Base-by-base conservation (phyloP, 2,329 filamentous ascomycete species). In the Pleomassaria siparia region DNA sequence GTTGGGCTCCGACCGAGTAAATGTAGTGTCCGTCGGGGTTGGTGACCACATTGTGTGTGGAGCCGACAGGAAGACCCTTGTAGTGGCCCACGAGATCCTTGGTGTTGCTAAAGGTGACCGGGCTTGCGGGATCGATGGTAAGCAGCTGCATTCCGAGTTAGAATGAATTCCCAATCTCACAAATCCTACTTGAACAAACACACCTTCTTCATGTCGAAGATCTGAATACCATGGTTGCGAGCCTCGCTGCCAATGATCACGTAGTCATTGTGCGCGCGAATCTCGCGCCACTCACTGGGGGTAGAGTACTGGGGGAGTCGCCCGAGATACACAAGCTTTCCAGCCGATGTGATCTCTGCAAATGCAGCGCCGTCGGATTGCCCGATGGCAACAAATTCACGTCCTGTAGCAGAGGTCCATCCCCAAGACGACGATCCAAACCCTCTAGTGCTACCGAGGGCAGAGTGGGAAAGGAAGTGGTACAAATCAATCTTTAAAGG, bases 181-280 rank as follows among this genome's bases (percentile, higher is more conserved):
- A 16, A 21, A 20, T 10, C 9, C 3, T 22, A 25, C 6, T 18
- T 16, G 32, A 13, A 16, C 5, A 16, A 21, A 43, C 46, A 4
- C 35, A 54, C 47, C 48, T 69, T 83, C 57, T 72, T 76, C 78
- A 84, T 76, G 66, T 85, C 82, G 58, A 85, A 85, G 66, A 85
- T 76, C 66, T 85, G 82, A 39, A 85, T 76, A 26, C 79, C 78
- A 64, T 85, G 82, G 55, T 72, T 58, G 46, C 42, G 46, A 33
- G 67, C 67, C 45, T 71, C 69, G 22, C 59, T 64, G 8, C 74
- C 74, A 42, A 76, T 74, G 49, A 75, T 66, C 62, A 74, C 68
- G 49, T 72, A 69, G 53, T 75, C 66, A 40, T 73, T 73, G 52
- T 72, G 72, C 3, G 62, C 69, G 15, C 74, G 68, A 50, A 82